A percentile compares a stretch with the other conserved stretches of the same genome.
These are phyloP conservation scores for Fusarium annulatum DNA, from an alignment of 2,329 filamentous ascomycete genomes.

Conservation along the genomic window DNA sequence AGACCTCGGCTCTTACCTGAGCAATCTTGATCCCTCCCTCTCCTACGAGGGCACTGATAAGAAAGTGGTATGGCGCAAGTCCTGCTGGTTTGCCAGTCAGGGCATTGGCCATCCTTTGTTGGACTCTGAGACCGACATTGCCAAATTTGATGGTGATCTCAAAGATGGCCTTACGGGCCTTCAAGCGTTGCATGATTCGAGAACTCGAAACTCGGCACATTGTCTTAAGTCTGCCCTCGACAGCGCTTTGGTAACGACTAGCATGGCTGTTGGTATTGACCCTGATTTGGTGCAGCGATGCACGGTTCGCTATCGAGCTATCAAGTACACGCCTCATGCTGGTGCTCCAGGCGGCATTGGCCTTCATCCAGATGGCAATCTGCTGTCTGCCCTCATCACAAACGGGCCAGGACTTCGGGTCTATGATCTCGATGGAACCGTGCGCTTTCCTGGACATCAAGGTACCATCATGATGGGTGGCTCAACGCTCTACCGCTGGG, in stretches of 20 bases:
- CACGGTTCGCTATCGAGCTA: conserved; percentile 4
- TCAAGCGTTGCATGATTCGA: background rate
- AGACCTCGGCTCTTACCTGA: conserved; percentile 4
- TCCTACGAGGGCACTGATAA: conserved; percentile 25
- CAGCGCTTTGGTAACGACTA: background rate
- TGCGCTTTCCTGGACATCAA: background rate
- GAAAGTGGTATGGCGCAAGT: conserved; percentile 21
- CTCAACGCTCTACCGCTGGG: conserved; percentile 16
- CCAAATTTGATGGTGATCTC: conserved; percentile 16
- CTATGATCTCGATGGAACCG: background rate
- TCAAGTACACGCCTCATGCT: conserved; percentile 10
- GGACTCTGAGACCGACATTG: conserved; percentile 2
- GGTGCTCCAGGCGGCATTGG: conserved; percentile 7
- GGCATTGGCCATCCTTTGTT: conserved; percentile 13
- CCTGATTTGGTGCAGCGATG: background rate
- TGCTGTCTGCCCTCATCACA: conserved; percentile 3
- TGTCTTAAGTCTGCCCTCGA: conserved; percentile 6
- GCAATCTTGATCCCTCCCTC: conserved; percentile 6
- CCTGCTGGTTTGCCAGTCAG: conserved; percentile 21
- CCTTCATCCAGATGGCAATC: conserved; percentile 2
- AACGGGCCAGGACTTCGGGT: conserved; percentile 3
- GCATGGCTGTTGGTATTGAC: conserved; percentile 10
- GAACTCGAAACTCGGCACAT: background rate
- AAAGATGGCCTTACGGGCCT: conserved; percentile 12
- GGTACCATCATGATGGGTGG: conserved; percentile 19